Conservation (phyloP, 805 yeast species). For the Cyberlindnera maritima region DNA sequence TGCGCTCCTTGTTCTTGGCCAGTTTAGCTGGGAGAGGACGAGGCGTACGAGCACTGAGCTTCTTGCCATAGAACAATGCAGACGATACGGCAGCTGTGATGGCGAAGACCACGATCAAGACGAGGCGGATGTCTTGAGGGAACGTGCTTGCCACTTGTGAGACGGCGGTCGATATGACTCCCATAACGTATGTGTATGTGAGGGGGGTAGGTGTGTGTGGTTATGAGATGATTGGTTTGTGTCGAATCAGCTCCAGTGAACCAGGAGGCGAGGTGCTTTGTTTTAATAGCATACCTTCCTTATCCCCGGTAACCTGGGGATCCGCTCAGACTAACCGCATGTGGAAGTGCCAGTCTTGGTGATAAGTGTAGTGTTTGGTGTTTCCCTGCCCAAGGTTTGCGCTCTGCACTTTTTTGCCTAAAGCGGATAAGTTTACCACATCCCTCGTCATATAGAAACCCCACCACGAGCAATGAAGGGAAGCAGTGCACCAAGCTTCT, state of each 20-base stretch:
- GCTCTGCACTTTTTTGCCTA: constrained; percentile 4
- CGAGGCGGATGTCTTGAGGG: constrained; percentile 6
- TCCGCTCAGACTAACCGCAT: constrained; percentile 11
- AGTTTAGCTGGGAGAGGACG: constrained; percentile 32
- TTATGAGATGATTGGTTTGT: too few relatives aligned
- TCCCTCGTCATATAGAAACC: neutral
- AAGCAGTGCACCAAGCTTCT: neutral
- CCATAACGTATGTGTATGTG: constrained; percentile 9
- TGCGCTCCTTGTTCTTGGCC: constrained; percentile 45
- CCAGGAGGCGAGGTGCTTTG: neutral
- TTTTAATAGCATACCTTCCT: neutral
- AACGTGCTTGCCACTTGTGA: constrained; percentile 5
- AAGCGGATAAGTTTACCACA: constrained; percentile 6
- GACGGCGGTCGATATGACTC: constrained; percentile 6
- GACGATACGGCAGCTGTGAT: constrained; percentile 2
- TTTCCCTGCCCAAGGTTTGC: neutral
- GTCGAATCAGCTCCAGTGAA: neutral
- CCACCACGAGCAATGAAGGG: too few relatives aligned
- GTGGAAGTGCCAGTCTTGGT: constrained; percentile 1
- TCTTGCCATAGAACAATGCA: neutral
- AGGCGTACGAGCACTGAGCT: constrained; percentile 2
- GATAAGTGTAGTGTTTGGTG: neutral
- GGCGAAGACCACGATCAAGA: constrained; percentile 5
- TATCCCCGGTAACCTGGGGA: neutral
- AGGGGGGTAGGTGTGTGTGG: too few relatives aligned